Percentiles rank a stretch among this genome's conserved stretches.
Evolutionary conservation across 345 rosid genomes (phyloP).

Genomic region (Boechera divaricarpa): DNA sequence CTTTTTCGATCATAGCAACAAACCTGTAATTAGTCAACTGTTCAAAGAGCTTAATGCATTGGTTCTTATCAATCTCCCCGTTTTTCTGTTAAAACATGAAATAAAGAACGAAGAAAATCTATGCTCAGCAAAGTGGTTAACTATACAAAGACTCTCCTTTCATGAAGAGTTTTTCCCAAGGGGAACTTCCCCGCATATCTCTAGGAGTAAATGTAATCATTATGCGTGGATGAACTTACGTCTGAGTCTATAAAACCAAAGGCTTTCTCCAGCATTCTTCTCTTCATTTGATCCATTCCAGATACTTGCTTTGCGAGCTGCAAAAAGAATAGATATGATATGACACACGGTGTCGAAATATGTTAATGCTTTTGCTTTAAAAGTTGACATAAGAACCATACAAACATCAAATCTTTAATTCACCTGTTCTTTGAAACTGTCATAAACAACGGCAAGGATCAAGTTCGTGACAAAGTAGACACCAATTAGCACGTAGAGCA

Average conservation of each 20-base stretch:
- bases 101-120: background rate
- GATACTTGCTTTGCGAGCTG: conserved; percentile 93
- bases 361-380: background rate
- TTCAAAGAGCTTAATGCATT: conserved; percentile 78
- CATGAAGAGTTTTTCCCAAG: background rate
- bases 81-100: conserved; percentile 53
- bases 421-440: conserved; percentile 97
- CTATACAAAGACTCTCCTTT: background rate
- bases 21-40: conserved; percentile 92
- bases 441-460: conserved; percentile 97
- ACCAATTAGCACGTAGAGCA: conserved; percentile 82
- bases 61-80: conserved; percentile 71
- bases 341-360: background rate
- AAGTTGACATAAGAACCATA: conserved; percentile 18
- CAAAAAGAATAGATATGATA: conserved; percentile 35
- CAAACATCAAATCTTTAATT: conserved; percentile 10
- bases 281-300: conserved; percentile 74
- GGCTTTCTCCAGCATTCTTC: conserved; percentile 71
- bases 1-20: conserved; percentile 7
- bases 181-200: conserved; percentile 18
- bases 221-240: conserved; percentile 54
- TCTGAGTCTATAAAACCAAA: conserved; percentile 75
- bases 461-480: conserved; percentile 98
- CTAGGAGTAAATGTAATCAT: conserved; percentile 24
- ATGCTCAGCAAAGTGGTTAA: conserved; percentile 27